These are phyloP conservation scores for Aegle marmelos DNA, from an alignment of 345 rosid species.

Conservation along the genomic window DNA sequence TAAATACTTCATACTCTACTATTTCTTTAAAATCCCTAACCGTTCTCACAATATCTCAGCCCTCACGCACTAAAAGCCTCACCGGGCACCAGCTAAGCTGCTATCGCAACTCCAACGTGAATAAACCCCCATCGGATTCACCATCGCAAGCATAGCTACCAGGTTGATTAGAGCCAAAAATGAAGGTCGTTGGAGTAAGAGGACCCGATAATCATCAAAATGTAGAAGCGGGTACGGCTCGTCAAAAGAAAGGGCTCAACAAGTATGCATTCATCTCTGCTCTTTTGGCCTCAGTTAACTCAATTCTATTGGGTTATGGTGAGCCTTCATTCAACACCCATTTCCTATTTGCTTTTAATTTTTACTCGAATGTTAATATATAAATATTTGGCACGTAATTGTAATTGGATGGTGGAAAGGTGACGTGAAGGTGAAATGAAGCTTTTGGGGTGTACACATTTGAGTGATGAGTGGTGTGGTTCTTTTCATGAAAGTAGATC, in stretches of 20 bases:
- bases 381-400: too few species aligned
- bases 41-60: too few species aligned
- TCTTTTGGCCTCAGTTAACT: constrained; percentile 42
- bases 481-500: constrained; percentile 44
- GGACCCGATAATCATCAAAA: not conserved
- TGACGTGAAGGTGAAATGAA: too few species aligned
- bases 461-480: constrained; percentile 72
- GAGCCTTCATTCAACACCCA: not conserved
- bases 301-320: constrained; percentile 50
- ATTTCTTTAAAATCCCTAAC: too few species aligned
- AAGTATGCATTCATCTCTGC: constrained; percentile 37
- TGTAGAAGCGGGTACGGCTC: not conserved
- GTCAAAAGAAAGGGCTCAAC: constrained; percentile 7
- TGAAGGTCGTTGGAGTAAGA: not conserved
- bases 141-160: too few species aligned
- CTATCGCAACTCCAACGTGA: too few species aligned
- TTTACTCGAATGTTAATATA: not conserved
- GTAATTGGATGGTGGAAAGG: too few species aligned
- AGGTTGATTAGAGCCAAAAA: not conserved
- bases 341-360: not conserved
- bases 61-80: too few species aligned
- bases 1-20: too few species aligned
- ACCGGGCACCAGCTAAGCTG: too few species aligned
- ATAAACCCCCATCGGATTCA: too few species aligned
- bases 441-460: constrained; percentile 36